These are phyloP conservation scores for Colletotrichum sp. DNA, from an alignment of 2,329 filamentous ascomycete genomes.

Conservation along the genomic window DNA sequence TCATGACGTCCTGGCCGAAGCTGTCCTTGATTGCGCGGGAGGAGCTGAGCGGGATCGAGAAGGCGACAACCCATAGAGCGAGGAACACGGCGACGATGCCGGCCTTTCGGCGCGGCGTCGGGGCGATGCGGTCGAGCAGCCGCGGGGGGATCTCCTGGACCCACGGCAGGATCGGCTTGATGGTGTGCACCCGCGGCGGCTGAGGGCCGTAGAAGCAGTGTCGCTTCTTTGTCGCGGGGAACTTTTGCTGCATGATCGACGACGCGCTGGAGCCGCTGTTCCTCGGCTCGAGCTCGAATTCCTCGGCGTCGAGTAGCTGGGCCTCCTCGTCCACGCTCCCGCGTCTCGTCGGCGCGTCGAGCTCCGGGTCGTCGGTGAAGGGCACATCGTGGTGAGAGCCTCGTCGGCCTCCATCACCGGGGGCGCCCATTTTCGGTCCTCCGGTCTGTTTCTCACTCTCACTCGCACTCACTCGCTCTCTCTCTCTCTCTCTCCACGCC, in stretches of 20 bases:
- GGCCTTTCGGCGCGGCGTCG: conserved; percentile 6
- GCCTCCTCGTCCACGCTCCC: conserved; percentile 11
- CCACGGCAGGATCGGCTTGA: conserved; percentile 7
- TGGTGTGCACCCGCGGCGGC: not conserved
- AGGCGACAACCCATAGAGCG: not conserved
- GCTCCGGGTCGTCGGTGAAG: conserved; percentile 10
- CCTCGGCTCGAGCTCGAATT: conserved; percentile 8
- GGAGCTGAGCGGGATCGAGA: conserved; percentile 1
- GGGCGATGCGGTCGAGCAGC: conserved; percentile 4
- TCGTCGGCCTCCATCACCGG: not conserved
- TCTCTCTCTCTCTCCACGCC: not conserved
- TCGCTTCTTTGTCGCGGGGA: conserved; percentile 3
- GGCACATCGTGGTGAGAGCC: not conserved
- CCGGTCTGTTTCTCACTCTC: not conserved
- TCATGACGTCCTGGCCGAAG: not conserved
- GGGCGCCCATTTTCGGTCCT: not conserved
- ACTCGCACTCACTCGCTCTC: not conserved
- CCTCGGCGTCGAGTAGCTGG: not conserved
- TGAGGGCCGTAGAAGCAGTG: conserved; percentile 13
- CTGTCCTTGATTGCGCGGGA: not conserved
- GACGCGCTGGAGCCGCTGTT: not conserved
- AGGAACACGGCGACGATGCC: conserved; percentile 8
- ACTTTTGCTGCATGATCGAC: conserved; percentile 7
- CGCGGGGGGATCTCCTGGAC: conserved; percentile 3
- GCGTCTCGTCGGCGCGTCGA: not conserved